Conservation (phyloP, 83 land plant genomes). For the Picea abies region DNA sequence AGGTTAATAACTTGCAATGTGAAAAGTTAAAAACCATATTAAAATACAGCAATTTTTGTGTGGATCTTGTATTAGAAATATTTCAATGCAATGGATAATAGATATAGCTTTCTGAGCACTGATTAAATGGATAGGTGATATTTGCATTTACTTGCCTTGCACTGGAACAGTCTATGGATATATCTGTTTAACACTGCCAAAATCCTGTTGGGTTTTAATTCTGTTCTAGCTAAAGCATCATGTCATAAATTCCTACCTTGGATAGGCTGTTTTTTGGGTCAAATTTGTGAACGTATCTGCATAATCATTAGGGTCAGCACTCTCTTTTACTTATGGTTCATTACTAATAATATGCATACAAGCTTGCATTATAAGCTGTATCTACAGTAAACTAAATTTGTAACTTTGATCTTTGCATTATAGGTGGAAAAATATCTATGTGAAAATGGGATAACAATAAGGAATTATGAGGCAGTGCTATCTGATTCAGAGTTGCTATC, state of each 20-base stretch:
- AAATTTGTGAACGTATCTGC: background rate
- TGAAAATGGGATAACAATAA: constrained; percentile 51
- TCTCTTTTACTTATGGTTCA: background rate
- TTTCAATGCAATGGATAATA: background rate
- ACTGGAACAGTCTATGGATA: background rate
- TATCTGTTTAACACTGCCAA: background rate
- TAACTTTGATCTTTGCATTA: constrained; percentile 3
- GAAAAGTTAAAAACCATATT: too few species aligned
- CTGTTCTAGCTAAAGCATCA: background rate
- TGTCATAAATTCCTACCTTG: background rate
- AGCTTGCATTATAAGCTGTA: background rate
- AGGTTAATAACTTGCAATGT: too few species aligned
- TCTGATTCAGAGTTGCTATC: too few species aligned
- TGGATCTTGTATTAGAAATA: background rate
- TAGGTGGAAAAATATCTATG: constrained; percentile 55
- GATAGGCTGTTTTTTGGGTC: background rate
- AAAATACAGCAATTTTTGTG: too few species aligned
- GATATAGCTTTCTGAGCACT: background rate
- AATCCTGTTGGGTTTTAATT: background rate
- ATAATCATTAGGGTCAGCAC: background rate
- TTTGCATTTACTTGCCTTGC: background rate
- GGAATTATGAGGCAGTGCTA: too few species aligned
- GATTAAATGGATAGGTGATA: background rate
- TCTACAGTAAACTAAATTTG: background rate
- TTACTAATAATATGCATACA: background rate